Conservation (phyloP, 2,329 filamentous ascomycete genomes). For the Apiospora phragmitis region DNA sequence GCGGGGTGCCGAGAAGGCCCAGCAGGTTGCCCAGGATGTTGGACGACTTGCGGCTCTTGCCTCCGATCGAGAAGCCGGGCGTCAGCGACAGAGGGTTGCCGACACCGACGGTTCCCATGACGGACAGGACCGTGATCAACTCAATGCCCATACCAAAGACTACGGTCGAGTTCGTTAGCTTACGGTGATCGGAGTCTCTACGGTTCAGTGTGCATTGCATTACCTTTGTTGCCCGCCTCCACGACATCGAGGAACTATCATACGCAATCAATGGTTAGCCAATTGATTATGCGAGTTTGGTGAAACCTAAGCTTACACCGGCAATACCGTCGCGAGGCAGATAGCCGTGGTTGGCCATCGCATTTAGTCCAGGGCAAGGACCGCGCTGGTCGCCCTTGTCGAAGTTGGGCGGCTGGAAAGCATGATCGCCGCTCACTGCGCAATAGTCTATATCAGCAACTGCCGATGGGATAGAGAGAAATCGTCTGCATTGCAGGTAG, state of each 20-base stretch:
- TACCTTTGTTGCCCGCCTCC: slow-evolving; percentile 31
- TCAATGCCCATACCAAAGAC: slow-evolving; percentile 50
- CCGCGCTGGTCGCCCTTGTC: slow-evolving; percentile 27
- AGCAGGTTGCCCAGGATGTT: slow-evolving; percentile 43
- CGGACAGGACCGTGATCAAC: slow-evolving; percentile 40
- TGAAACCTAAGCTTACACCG: slow-evolving; percentile 11
- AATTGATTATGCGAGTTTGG: no score
- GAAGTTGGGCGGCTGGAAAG: slow-evolving; percentile 20
- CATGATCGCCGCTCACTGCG: slow-evolving; percentile 18
- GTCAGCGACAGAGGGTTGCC: slow-evolving; percentile 51
- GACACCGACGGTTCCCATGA: slow-evolving; percentile 47
- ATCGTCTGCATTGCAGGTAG: no score
- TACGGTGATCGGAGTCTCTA: not conserved
- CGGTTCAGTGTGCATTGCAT: not conserved
- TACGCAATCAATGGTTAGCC: no score
- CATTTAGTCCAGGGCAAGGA: slow-evolving; percentile 30
- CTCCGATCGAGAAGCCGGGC: slow-evolving; percentile 54
- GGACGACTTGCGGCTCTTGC: slow-evolving; percentile 36
- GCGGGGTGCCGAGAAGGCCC: slow-evolving; percentile 45
- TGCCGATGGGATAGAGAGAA: no score
- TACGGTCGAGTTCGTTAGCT: not conserved
- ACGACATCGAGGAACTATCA: slow-evolving; percentile 32
- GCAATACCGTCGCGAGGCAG: slow-evolving; percentile 28
- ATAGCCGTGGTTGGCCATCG: slow-evolving; percentile 31
- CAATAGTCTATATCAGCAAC: not conserved